Evolutionary conservation across 1,284 basidiomycete species (phyloP).

Genomic region (Boletus semigastroideus): DNA sequence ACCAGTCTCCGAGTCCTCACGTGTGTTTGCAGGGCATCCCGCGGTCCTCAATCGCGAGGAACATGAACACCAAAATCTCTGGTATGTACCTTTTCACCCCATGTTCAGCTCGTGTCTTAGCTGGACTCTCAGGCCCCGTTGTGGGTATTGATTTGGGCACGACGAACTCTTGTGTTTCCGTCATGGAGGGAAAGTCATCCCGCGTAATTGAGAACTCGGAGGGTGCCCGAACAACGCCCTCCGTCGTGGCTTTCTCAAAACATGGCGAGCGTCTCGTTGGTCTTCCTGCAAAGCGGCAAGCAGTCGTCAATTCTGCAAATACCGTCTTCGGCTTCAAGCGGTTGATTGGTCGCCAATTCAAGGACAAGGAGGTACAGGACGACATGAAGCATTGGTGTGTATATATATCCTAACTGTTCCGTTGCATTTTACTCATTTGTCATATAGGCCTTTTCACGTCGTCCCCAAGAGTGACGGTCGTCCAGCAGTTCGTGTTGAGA

Average conservation of each 20-base stretch:
- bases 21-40: conserved; percentile 51
- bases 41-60: conserved; percentile 71
- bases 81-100: conserved; percentile 42
- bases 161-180: conserved; percentile 91
- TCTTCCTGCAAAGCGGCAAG: conserved; percentile 96
- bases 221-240: conserved; percentile 97
- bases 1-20: neutral
- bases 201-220: conserved; percentile 98
- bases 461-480: conserved; percentile 68
- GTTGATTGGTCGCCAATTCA: conserved; percentile 92
- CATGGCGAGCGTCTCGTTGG: conserved; percentile 92
- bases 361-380: conserved; percentile 90
- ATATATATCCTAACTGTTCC: neutral
- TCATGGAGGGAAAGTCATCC: conserved; percentile 95
- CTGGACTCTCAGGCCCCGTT: conserved; percentile 58
- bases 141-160: conserved; percentile 86
- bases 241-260: conserved; percentile 98
- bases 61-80: conserved; percentile 82
- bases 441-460: conserved; percentile 77
- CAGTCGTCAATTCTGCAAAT: conserved; percentile 94
- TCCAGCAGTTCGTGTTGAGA: conserved; percentile 82
- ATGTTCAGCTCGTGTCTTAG: neutral
- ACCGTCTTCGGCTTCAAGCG: conserved; percentile 97
- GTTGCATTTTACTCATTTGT: neutral
- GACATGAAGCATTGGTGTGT: conserved; percentile 79